phyloP scores from a whole-genome alignment of 192 early-diverging fungal genomes.

The Coemansia sp. region DNA sequence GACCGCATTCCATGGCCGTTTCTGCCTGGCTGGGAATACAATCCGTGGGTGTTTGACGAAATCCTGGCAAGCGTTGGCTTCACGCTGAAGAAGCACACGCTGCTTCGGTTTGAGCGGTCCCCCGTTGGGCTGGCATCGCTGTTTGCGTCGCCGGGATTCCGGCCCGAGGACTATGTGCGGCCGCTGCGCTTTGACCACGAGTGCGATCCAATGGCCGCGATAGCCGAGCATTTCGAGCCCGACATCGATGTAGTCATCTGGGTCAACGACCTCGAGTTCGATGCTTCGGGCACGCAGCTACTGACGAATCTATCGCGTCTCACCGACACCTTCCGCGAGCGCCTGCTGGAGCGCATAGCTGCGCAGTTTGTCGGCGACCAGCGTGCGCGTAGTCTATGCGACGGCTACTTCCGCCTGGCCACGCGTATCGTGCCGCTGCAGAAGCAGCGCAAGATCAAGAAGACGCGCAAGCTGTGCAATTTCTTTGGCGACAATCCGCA shows the following conservation, averaged over 20 bases:
- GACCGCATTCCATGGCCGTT: slow-evolving; percentile 75
- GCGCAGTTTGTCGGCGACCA: slow-evolving; percentile 48
- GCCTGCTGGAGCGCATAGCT: slow-evolving; percentile 42
- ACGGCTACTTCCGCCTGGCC: slow-evolving; percentile 61
- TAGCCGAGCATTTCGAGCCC: slow-evolving; percentile 42
- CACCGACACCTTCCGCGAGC: slow-evolving; percentile 39
- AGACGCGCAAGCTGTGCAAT: slow-evolving; percentile 66
- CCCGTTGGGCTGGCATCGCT: slow-evolving; percentile 45
- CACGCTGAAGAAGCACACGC: slow-evolving; percentile 72
- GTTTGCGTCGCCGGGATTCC: slow-evolving; percentile 19
- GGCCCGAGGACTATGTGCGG: slow-evolving; percentile 22
- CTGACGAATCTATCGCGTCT: slow-evolving; percentile 31
- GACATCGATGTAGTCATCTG: slow-evolving; percentile 55
- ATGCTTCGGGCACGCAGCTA: slow-evolving; percentile 16
- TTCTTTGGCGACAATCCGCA: slow-evolving; percentile 70
- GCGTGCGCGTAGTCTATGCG: slow-evolving; percentile 17
- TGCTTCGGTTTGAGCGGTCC: slow-evolving; percentile 70
- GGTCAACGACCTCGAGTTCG: slow-evolving; percentile 54
- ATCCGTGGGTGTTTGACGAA: slow-evolving; percentile 77
- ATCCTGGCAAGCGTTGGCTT: slow-evolving; percentile 76
- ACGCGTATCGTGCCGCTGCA: slow-evolving; percentile 52
- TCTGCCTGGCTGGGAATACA: slow-evolving; percentile 57
- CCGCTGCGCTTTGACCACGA: slow-evolving; percentile 34
- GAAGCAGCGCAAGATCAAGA: slow-evolving; percentile 62
- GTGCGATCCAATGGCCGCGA: slow-evolving; percentile 44